Base-by-base conservation (phyloP, 2,329 filamentous ascomycete species). In the Aspergillus uvarum region DNA sequence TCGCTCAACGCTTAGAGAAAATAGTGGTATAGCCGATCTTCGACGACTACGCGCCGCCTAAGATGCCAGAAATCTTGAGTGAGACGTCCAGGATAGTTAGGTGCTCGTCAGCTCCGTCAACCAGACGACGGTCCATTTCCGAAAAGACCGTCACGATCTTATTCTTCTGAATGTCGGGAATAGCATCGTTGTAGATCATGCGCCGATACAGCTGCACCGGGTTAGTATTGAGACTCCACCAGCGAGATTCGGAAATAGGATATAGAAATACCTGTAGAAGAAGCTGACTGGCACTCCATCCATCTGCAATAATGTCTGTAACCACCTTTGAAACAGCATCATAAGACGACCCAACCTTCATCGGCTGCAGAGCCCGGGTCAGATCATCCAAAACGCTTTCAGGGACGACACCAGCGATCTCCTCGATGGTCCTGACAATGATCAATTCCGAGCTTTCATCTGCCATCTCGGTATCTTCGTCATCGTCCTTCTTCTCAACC, bases 51-150 rank as follows among this genome's bases (percentile, higher is more conserved):
- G 64, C 62, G 54, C 68, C 70, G 8, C 72, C 82, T 73, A 96
- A 72, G 59, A 95, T 87, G 31, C 85, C 85, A 0, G 91, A 91
- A 79, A 96, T 89, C 70, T 91, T 87, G 71, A 98, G 81, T 6
- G 89, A 84, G 65, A 98, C 74, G 75, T 99, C 94, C 32, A 99
- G 79, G 60, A 98, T 89, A 1, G 91, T 92, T 24, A 99, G 80
- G 74, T 99, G 94, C 78, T 99, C 95, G 72, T 99, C 95, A 2
- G 93, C 90, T 8, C 95, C 95, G 75, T 99, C 96, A 5, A 96
- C 89, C 51, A 99, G 78, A 65, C 95, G 85, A 82, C 98, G 98
- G 73, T 99, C 95, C 29, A 94, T 84, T 75, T 98, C 93, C 0
- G 93, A 97, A 72, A 99, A 99, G 3, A 94, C 82, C 63, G 91